Conservation (phyloP, 1,284 basidiomycete species). For the Malassezia psittaci region DNA sequence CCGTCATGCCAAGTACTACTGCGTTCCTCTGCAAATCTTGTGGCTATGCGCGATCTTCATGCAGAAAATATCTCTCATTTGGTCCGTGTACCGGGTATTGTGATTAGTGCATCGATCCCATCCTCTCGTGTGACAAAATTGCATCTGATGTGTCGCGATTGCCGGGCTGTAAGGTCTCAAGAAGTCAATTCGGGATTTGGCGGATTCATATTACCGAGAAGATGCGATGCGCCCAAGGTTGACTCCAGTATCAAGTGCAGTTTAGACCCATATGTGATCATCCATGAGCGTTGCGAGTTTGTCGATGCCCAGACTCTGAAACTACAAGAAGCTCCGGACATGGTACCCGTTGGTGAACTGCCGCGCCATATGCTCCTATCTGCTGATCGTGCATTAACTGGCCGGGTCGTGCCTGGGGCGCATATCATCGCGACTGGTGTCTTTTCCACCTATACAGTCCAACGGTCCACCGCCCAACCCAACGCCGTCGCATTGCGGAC, state of each 20-base stretch:
- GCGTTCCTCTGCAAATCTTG: conserved; percentile 70
- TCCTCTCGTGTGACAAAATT: conserved; percentile 86
- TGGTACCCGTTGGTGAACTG: conserved; percentile 97
- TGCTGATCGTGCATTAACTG: conserved; percentile 56
- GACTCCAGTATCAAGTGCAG: conserved; percentile 65
- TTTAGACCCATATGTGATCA: conserved; percentile 86
- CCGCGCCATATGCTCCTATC: conserved; percentile 91
- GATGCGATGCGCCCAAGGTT: conserved; percentile 37
- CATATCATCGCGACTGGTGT: conserved; percentile 89
- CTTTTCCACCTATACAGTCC: conserved; percentile 84
- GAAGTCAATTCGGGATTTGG: conserved; percentile 70
- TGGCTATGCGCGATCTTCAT: conserved; percentile 72
- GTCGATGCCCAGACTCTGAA: conserved; percentile 94
- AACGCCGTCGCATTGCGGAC: conserved; percentile 68
- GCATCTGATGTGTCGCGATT: conserved; percentile 83
- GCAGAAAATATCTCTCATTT: conserved; percentile 90
- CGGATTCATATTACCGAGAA: conserved; percentile 54
- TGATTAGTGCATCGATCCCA: conserved; percentile 89
- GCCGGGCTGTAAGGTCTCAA: conserved; percentile 64
- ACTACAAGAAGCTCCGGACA: conserved; percentile 95
- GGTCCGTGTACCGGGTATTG: conserved; percentile 92
- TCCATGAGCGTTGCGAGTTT: conserved; percentile 88
- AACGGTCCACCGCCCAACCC: conserved; percentile 48
- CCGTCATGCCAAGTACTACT: conserved; percentile 83
- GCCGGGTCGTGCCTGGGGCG: conserved; percentile 68